Evolutionary conservation across 495 filamentous ascomycete genomes (phyloP), one percentile per base, ranked within the genome.

Genomic region (Aspergillus campestris): DNA sequence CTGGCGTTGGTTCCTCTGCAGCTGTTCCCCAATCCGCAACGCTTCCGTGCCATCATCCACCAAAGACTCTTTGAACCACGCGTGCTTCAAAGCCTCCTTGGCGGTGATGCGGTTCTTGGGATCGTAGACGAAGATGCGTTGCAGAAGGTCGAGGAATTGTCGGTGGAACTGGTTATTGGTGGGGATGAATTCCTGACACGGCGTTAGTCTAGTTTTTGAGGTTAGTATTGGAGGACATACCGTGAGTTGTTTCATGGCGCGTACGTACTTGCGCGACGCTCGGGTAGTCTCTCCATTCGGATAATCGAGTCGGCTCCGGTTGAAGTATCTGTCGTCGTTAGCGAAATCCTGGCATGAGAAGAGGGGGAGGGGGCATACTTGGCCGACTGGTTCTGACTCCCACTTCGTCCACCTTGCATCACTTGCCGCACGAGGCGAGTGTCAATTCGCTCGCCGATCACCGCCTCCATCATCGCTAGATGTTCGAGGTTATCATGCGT

Each of bases 401-500:
- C 83, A 40, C 80, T 72, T 36, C 81, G 77, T 60, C 74, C 64
- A 63, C 73, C 59, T 69, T 77, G 56, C 73, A 82, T 57, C 2
- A 95, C 89, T 53, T 84, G 75, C 49, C 79, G 72, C 27, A 98
- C 81, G 8, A 98, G 73, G 33, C 77, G 74, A 4, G 72, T 58
- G 49, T 97, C 92, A 34, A 98, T 80, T 44, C 76, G 77, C 6
- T 70, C 67, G 15, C 80, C 82, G 55, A 87, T 88, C 10, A 95
- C 89, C 15, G 80, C 78, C 57, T 98, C 90, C 92, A 98, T 98
- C 92, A 98, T 98, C n/a, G 89, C 92, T 37, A 98, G 70, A 69
- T 98, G 92, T 60, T 97, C 92, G 6, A 96, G 78, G 54, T 97
- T 97, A 69, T 98, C 92, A 56, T 97, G 92, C 0, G 92, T 97